Base-by-base conservation (phyloP, 108 stramenopile species). In the Halocafeteria seosinensis region DNA sequence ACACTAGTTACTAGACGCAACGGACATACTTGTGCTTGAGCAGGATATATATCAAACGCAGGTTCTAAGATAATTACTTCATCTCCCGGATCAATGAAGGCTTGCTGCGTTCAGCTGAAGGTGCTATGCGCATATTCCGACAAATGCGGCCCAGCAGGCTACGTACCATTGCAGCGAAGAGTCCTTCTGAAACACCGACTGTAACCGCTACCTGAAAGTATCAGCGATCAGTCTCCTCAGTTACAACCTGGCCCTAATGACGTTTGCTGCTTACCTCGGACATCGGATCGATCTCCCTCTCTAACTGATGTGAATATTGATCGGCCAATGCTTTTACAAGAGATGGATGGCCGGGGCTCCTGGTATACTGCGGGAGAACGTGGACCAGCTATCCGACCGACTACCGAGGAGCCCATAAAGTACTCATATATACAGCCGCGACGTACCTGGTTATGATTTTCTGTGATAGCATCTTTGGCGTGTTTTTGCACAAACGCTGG, bases 41-140 rank as follows among this genome's bases (percentile, higher is more conserved):
- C 85, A 21, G 81, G 76, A 71, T 92, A 92, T 27, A 88, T 52
- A 64, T 98, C 96, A 68, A 98, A 98, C 75, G 85, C 89, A n/a
- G 96, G 96, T 74, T 98, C 93, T 55, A 94, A 84, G 24, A 92
- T 65, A 34, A 95, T 66, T 4, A 95, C 96, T 68, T 92, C 92
- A 68, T 95, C 92, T 3, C 85, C 90, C 0, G 76, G 71, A 50
- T 74, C 75, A 34, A 94, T 65, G 6, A 91, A 85, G 38, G 88
- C 80, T 63, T 84, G 89, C 25, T 90, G 66, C n/a, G n/a, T n/a
- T n/a, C n/a, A n/a, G n/a, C n/a, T n/a, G n/a, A n/a, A n/a, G n/a
- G n/a, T n/a, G n/a, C n/a, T n/a, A n/a, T n/a, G n/a, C n/a, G n/a
- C n/a, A n/a, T n/a, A n/a, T n/a, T n/a, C n/a, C n/a, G n/a, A n/a